Evolutionary conservation across 768 basidiomycete genomes (phyloP), one percentile per base, ranked within the genome.

Genomic region (Tricholoma saponaceum): DNA sequence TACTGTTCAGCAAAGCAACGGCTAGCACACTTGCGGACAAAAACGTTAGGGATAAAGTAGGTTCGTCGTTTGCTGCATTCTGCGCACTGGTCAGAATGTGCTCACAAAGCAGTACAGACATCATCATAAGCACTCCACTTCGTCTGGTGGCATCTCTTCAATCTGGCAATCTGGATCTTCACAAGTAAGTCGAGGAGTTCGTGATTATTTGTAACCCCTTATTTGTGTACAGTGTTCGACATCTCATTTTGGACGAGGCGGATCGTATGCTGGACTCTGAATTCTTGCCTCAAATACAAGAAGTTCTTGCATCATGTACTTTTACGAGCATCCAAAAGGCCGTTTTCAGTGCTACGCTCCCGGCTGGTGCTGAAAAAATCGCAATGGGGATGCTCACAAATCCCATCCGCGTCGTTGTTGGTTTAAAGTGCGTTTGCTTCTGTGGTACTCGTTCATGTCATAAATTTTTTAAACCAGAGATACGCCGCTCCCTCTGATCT

Each of bases 301-400:
- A 95, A 70, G 86, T 98, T 53, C 72, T 95, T 12, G 82, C 82
- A 2, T 83, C 89, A 16, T 97, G 94, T 65, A 83, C 83, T 0
- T 77, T 87, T 67, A 69, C 83, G 2, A 70, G 75, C 1, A 60
- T 95, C 0, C 92, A 92, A 68, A 97, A 94, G 65, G 89, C 90
- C 2, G 86, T 98, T 18, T 94, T 98, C 70, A 95, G 92, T 64
- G 97, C 97, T 1, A 99, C 97, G 0, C 83, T 99, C 44, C 96
- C 96, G 16, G 86, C 91, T 10, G 84, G 86, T 9, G 88, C 83
- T 0, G 97, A 99, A 70, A 90, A 88, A 65, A 74, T 94, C 25
- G 94, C 94, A 0, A 86, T 94, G 83, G 80, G 79, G 22, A 90
- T 95, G 80, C 78, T 98, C 30, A 79, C 78, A 5, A 84, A 96